Conservation (phyloP, 1,139 yeast species). For the Diutina siamensis region DNA sequence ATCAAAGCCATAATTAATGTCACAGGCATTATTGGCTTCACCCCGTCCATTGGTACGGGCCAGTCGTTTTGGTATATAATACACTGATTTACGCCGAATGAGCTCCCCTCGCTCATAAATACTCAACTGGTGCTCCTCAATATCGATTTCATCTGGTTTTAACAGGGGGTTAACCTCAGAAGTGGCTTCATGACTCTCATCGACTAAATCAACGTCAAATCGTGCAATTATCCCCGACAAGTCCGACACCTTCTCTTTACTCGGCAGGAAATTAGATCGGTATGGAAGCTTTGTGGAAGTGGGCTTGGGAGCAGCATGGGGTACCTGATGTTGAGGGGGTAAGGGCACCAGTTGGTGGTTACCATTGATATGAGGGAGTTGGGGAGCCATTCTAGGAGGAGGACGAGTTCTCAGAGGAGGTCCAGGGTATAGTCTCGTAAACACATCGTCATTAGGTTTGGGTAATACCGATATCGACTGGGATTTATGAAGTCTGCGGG, state of each 20-base stretch:
- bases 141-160: constrained; percentile 9
- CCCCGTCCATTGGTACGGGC: constrained; percentile 21
- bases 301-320: neutral
- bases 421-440: neutral
- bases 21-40: too few relatives aligned
- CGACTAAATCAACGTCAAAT: neutral
- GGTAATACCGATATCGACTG: neutral
- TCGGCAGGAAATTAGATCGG: constrained; percentile 14
- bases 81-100: constrained; percentile 27
- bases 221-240: neutral
- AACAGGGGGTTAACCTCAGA: neutral
- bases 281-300: constrained; percentile 4
- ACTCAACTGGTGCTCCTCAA: constrained; percentile 15
- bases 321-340: neutral
- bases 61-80: constrained; percentile 21
- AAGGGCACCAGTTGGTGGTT: neutral
- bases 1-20: constrained; percentile 60
- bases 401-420: constrained; percentile 4
- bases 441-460: neutral
- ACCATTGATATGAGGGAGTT: neutral
- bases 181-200: neutral
- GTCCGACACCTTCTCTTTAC: constrained; percentile 3
- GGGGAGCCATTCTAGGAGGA: neutral
- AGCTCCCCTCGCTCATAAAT: constrained; percentile 45
- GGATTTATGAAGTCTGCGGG: neutral